These are phyloP conservation scores for Moricandia moricandioides DNA, from an alignment of 345 rosid species.

Conservation along the genomic window DNA sequence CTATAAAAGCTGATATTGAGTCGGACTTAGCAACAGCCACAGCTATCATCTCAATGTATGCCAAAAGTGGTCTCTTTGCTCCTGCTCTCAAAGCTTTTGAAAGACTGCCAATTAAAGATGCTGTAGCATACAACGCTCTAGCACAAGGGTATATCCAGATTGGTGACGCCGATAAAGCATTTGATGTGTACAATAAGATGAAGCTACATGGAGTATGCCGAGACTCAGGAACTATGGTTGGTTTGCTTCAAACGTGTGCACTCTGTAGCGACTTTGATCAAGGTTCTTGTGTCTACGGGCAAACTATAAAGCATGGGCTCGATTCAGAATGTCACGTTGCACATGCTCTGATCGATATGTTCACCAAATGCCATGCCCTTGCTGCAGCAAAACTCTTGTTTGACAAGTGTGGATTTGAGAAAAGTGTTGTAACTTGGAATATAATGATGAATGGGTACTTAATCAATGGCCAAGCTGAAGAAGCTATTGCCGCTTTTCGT, in stretches of 20 bases:
- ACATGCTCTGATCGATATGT: constrained; percentile 58
- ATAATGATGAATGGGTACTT: constrained; percentile 54
- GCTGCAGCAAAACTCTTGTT: constrained; percentile 47
- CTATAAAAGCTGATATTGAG: constrained; percentile 43
- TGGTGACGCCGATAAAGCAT: constrained; percentile 41
- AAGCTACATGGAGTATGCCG: constrained; percentile 39
- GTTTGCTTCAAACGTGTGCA: constrained; percentile 50
- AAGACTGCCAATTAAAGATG: constrained; percentile 50
- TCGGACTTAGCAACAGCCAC: constrained; percentile 49
- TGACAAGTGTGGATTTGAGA: constrained; percentile 35
- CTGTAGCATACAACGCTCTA: constrained; percentile 57
- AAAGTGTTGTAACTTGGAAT: constrained; percentile 57
- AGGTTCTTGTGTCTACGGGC: constrained; percentile 48
- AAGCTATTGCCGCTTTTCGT: constrained; percentile 45
- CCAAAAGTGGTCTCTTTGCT: constrained; percentile 46
- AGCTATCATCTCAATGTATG: constrained; percentile 58
- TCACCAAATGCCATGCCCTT: constrained; percentile 53
- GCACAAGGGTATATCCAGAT: constrained; percentile 49
- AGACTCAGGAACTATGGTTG: constrained; percentile 57
- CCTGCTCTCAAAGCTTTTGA: constrained; percentile 41
- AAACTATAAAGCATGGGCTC: constrained; percentile 46
- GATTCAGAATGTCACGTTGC: constrained; percentile 45
- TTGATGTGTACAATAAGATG: constrained; percentile 43
- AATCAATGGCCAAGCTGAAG: constrained; percentile 50
- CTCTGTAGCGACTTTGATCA: constrained; percentile 40